Conservation (phyloP, 164 flowering plant genomes). For the Tinospora cordifolia region DNA sequence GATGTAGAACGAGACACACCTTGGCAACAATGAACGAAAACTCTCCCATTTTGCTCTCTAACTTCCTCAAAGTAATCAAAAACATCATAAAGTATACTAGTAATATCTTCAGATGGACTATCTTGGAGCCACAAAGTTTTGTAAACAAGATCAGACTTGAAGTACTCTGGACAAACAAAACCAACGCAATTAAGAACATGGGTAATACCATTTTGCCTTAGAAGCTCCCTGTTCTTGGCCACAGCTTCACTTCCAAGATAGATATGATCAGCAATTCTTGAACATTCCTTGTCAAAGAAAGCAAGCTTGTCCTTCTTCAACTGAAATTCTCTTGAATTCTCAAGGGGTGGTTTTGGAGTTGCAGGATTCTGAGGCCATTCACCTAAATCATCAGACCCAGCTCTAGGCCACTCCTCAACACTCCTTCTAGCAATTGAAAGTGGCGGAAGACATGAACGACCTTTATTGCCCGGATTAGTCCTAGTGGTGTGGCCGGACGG, state of each 20-base stretch:
- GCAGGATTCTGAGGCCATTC: slow-evolving; percentile 52
- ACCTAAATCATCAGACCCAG: slow-evolving; percentile 74
- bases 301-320: slow-evolving; percentile 65
- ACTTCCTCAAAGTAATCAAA: slow-evolving; percentile 91
- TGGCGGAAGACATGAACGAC: slow-evolving; percentile 44
- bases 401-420: slow-evolving; percentile 65
- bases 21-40: slow-evolving; percentile 81
- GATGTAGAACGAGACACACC: slow-evolving; percentile 81
- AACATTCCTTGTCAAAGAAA: slow-evolving; percentile 79
- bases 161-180: slow-evolving; percentile 84
- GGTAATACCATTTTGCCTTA: slow-evolving; percentile 58
- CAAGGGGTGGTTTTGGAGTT: slow-evolving; percentile 31
- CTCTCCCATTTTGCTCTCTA: slow-evolving; percentile 63
- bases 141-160: slow-evolving; percentile 72
- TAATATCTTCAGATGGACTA: slow-evolving; percentile 76
- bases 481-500: slow-evolving; percentile 36
- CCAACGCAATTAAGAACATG: slow-evolving; percentile 89
- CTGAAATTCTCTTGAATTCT: slow-evolving; percentile 34
- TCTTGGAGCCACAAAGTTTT: slow-evolving; percentile 86
- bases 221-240: slow-evolving; percentile 59
- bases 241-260: slow-evolving; percentile 76
- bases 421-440: slow-evolving; percentile 43
- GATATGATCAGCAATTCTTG: slow-evolving; percentile 62
- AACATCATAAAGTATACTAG: slow-evolving; percentile 79
- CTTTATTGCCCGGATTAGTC: slow-evolving; percentile 32